Evolutionary conservation across 306 rosid genomes (phyloP).

Genomic region (Oxytropis ochrocephala): DNA sequence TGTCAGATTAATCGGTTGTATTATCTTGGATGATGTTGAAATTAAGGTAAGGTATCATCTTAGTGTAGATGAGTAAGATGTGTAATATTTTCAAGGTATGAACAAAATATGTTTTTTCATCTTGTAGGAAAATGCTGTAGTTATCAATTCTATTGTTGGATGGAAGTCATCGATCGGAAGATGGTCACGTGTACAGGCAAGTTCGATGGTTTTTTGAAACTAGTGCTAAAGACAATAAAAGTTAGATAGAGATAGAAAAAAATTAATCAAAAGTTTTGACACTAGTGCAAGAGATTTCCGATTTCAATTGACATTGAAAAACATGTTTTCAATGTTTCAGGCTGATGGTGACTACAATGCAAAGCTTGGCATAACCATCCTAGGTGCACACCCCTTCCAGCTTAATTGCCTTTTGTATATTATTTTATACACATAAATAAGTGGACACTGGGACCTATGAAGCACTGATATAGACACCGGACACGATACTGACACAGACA

Average conservation of each 20-base stretch:
- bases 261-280: background rate
- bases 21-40: constrained; percentile 80
- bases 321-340: constrained; percentile 44
- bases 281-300: background rate
- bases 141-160: constrained; percentile 79
- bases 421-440: too few species aligned
- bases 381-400: constrained; percentile 37
- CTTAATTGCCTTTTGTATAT: background rate
- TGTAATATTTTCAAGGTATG: background rate
- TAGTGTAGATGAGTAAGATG: background rate
- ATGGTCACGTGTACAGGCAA: constrained; percentile 95
- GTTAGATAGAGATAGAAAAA: background rate
- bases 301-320: background rate
- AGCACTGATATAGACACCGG: too few species aligned
- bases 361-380: constrained; percentile 83
- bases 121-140: constrained; percentile 78
- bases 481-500: too few species aligned
- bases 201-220: constrained; percentile 19
- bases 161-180: constrained; percentile 92
- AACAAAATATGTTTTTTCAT: constrained; percentile 13
- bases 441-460: too few species aligned
- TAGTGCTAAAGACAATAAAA: background rate
- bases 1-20: constrained; percentile 78
- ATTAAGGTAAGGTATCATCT: constrained; percentile 48
- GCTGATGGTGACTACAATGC: constrained; percentile 72